Evolutionary conservation across 257 asterid genomes (phyloP).

Genomic region (Solanum lycopersicoides): DNA sequence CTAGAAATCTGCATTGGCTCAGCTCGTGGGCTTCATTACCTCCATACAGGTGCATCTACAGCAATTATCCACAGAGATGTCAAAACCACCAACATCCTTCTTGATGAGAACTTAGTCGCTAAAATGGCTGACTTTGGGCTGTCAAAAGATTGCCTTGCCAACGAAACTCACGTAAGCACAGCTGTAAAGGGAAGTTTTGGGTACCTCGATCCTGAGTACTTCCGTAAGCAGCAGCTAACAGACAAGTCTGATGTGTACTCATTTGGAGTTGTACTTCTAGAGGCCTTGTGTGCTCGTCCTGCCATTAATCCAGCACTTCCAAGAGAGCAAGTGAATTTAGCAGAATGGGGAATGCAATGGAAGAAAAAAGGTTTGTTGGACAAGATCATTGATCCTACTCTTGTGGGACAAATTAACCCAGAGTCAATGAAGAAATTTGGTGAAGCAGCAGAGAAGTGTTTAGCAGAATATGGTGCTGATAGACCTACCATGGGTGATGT

Average conservation of each 20-base stretch:
- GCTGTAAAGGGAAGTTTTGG: constrained; percentile 98
- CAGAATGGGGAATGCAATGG: constrained; percentile 97
- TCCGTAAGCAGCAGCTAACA: constrained; percentile 73
- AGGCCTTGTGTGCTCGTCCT: constrained; percentile 71
- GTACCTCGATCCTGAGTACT: constrained; percentile 83
- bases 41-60: constrained; percentile 79
- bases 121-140: constrained; percentile 96
- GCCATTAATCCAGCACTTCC: constrained; percentile 75
- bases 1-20: constrained; percentile 80
- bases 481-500: constrained; percentile 97
- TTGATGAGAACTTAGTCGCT: constrained; percentile 63
- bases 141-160: constrained; percentile 45
- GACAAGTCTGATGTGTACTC: constrained; percentile 92
- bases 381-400: constrained; percentile 67
- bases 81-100: constrained; percentile 70
- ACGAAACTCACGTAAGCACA: constrained; percentile 75
- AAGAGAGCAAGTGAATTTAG: constrained; percentile 87
- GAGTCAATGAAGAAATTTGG: constrained; percentile 73
- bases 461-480: constrained; percentile 82
- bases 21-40: constrained; percentile 88
- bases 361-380: constrained; percentile 70
- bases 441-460: constrained; percentile 87
- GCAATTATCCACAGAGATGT: constrained; percentile 94
- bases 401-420: constrained; percentile 47
- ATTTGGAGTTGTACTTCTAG: constrained; percentile 70